Percentiles rank a stretch among this genome's conserved stretches.
These are phyloP conservation scores for Aspergillus sp. DNA, from an alignment of 2,329 filamentous ascomycete species.

Conservation along the genomic window DNA sequence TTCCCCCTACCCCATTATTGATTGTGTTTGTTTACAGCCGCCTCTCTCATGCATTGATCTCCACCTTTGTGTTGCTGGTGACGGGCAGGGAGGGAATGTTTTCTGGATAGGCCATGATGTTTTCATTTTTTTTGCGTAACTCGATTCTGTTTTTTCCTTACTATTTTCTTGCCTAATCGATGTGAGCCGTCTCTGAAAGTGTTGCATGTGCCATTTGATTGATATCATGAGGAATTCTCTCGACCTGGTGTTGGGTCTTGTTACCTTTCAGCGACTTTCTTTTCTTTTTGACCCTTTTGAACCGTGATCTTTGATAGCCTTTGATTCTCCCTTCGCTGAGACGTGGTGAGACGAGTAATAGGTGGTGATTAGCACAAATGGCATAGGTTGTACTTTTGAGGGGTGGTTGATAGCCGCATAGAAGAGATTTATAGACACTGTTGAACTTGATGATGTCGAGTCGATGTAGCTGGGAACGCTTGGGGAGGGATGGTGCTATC, in stretches of 20 bases:
- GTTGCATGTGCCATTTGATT: slow-evolving; percentile 17
- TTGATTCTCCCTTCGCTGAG: slow-evolving; percentile 7
- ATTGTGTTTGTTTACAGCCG: slow-evolving; percentile 20
- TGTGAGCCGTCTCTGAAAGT: slow-evolving; percentile 17
- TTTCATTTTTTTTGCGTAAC: slow-evolving; percentile 19
- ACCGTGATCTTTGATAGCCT: slow-evolving; percentile 6
- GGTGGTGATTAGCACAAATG: slow-evolving; percentile 12
- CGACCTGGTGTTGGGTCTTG: slow-evolving; percentile 16
- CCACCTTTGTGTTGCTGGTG: slow-evolving; percentile 23
- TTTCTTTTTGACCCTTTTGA: slow-evolving; percentile 6
- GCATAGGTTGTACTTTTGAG: slow-evolving; percentile 10
- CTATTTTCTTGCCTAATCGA: slow-evolving; percentile 20
- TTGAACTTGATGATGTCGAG: too few relatives aligned
- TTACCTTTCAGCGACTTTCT: slow-evolving; percentile 12
- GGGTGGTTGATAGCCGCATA: background rate
- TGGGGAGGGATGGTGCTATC: too few relatives aligned
- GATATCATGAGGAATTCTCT: slow-evolving; percentile 18
- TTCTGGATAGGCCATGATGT: slow-evolving; percentile 28
- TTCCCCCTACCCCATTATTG: slow-evolving; percentile 15
- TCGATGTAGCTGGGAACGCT: too few relatives aligned
- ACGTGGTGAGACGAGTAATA: slow-evolving; percentile 7
- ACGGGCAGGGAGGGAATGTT: slow-evolving; percentile 23
- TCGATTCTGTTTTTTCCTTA: slow-evolving; percentile 12
- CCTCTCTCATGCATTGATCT: slow-evolving; percentile 23
- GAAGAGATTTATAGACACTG: too few relatives aligned